These are phyloP conservation scores for Globisporangium cederbergense DNA, from an alignment of 352 stramenopile species.

Conservation along the genomic window DNA sequence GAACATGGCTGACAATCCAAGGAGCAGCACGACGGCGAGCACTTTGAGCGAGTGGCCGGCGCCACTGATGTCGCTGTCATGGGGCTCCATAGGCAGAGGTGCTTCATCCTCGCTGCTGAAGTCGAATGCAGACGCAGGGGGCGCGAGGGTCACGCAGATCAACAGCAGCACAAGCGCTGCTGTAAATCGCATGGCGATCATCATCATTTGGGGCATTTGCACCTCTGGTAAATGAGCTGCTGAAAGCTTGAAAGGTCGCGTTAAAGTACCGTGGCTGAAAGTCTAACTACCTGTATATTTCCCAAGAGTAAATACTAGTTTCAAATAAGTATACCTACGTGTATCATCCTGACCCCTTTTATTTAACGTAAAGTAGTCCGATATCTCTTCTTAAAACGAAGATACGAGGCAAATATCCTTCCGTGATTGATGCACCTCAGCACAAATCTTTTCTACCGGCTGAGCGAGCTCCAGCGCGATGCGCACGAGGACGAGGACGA, in stretches of 20 bases:
- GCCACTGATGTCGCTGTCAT: slow-evolving; percentile 11
- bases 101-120: slow-evolving; percentile 9
- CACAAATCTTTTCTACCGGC: background rate
- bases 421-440: background rate
- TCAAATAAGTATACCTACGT: too few relatives aligned
- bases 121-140: background rate
- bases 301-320: too few relatives aligned
- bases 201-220: background rate
- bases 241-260: slow-evolving; percentile 3
- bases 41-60: slow-evolving; percentile 37
- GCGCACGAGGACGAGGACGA: background rate
- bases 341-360: background rate
- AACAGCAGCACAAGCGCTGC: background rate
- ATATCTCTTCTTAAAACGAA: too few relatives aligned
- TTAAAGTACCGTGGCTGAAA: background rate
- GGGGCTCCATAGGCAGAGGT: background rate
- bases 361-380: too few relatives aligned
- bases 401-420: background rate
- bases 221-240: background rate
- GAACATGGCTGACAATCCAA: slow-evolving; percentile 90
- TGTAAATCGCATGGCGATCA: background rate
- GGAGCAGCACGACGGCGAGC: slow-evolving; percentile 45
- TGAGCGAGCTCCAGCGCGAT: background rate
- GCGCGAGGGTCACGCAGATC: slow-evolving; percentile 6
- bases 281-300: background rate